Evolutionary conservation across 257 asterid genomes (phyloP).

Genomic region (Solanum virginianum): DNA sequence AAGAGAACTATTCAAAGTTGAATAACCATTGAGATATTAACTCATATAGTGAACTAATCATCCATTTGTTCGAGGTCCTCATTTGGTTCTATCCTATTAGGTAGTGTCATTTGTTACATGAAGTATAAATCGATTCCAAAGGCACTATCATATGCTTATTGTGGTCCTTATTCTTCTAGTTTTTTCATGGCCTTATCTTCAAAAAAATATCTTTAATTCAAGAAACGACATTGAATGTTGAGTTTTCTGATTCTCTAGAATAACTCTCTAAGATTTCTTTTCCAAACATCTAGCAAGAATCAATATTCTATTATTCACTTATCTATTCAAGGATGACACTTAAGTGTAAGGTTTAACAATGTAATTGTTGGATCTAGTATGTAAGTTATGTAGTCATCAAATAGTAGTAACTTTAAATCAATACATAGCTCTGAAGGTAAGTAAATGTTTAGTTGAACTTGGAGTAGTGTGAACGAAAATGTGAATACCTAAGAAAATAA

Average conservation of each 20-base stretch:
- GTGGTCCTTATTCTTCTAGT: slow-evolving; percentile 16
- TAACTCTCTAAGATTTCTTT: slow-evolving; percentile 75
- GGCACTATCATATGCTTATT: not conserved
- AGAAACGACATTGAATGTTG: slow-evolving; percentile 73
- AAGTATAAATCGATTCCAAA: not conserved
- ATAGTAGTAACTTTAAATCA: not conserved
- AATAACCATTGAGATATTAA: too few species aligned
- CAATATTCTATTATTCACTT: not conserved
- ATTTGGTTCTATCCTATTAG: too few species aligned
- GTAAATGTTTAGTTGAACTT: not conserved
- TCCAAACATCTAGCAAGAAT: slow-evolving; percentile 61
- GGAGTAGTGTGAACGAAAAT: not conserved
- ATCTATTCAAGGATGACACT: not conserved
- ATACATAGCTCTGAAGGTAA: not conserved
- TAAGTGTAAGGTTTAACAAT: not conserved
- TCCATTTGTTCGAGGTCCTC: too few species aligned
- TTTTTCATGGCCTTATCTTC: slow-evolving; percentile 54
- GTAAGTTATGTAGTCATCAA: not conserved
- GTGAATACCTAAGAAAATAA: too few species aligned
- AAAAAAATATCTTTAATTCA: slow-evolving; percentile 72
- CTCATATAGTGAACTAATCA: too few species aligned
- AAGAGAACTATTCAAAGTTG: too few species aligned
- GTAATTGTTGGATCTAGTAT: not conserved
- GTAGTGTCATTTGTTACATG: not conserved
- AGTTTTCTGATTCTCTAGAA: slow-evolving; percentile 71